Base-by-base conservation (phyloP, 495 filamentous ascomycete genomes). In the Rhypophila decipiens region DNA sequence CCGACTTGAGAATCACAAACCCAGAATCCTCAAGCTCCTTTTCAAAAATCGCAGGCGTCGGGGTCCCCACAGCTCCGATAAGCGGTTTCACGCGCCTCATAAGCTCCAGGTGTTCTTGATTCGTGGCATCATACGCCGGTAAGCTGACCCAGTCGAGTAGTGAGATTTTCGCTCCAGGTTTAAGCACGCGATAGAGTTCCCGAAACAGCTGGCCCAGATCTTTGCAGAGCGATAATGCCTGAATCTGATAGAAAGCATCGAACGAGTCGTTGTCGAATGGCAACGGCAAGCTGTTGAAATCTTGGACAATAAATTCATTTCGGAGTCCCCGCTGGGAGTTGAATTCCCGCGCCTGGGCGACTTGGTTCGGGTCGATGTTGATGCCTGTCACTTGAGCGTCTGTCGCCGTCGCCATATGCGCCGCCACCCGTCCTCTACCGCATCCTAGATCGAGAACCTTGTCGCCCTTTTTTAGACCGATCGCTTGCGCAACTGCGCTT, bases 221-320 rank as follows among this genome's bases (percentile, higher is more conserved):
- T 53, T 78, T 78, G 68, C 77, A 82, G 9, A 83, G 63, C 46
- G 74, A 78, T 35, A 82, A 67, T 1, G 79, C 79, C 51, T 83
- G 79, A 61, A 83, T 82, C 67, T 83, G 74, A 65, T 83, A 83
- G 54, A 83, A 80, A 46, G 71, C 78, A 44, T 83, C 77, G 64
- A 83, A 80, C 49, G 65, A 65, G 39, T 63, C 65, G 54, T 80
- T 69, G 15, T 56, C 73, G 41, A 83, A 79, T 7, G 79, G 79
- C 8, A 82, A 65, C 3, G 79, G 79, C 22, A 81, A 68, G 44
- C 60, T 63, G 59, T 83, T 83, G 61, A 81, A 76, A 50, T 82
- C 78, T 50, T 73, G 72, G 18, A 69, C 65, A 46, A 80, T 59
- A 53, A 83, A 83, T 43, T 61, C 63, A 53, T 83, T 83, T 24